A percentile compares a stretch with the other conserved stretches of the same genome.
phyloP scores from a whole-genome alignment of 768 basidiomycete genomes.

The Agaricus bisporus region DNA sequence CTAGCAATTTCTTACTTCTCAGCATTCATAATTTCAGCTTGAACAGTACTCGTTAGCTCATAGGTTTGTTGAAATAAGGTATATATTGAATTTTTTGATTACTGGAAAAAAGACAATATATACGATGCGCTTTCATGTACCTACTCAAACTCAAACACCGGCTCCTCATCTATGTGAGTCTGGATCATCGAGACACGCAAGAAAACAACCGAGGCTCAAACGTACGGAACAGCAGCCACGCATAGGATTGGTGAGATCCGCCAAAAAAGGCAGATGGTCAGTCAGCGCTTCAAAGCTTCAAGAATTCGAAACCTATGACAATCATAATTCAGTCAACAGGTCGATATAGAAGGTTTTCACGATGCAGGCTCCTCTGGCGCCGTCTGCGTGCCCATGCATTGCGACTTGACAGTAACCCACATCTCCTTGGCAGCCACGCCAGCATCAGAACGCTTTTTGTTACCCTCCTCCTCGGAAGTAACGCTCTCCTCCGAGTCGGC shows the following conservation, averaged over 20 bases:
- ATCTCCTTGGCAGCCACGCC: slow-evolving; percentile 50
- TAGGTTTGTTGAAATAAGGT: neutral
- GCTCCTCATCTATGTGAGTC: slow-evolving; percentile 8
- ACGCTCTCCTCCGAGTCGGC: slow-evolving; percentile 74
- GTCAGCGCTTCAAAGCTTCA: neutral
- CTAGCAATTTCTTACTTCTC: slow-evolving; percentile 5
- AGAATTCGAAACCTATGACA: neutral
- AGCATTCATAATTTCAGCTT: neutral
- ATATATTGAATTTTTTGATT: slow-evolving; percentile 7
- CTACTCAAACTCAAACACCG: neutral
- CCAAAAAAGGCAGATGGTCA: neutral
- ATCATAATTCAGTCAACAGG: neutral
- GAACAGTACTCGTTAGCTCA: neutral
- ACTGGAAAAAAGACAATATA: slow-evolving; percentile 1
- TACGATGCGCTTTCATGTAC: neutral
- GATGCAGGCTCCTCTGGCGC: slow-evolving; percentile 1
- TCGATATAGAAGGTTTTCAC: neutral
- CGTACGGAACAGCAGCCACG: slow-evolving; percentile 2
- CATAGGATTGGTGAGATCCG: neutral
- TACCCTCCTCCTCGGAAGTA: slow-evolving; percentile 67
- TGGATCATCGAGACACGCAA: slow-evolving; percentile 11
- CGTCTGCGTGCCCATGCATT: slow-evolving; percentile 17
- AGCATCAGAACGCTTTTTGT: slow-evolving; percentile 31
- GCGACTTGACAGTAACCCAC: slow-evolving; percentile 71
- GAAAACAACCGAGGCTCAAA: slow-evolving; percentile 6